Evolutionary conservation across 208 protist genomes (phyloP), one percentile per base, ranked within the genome.

Genomic region (Angomonas desouzai): DNA sequence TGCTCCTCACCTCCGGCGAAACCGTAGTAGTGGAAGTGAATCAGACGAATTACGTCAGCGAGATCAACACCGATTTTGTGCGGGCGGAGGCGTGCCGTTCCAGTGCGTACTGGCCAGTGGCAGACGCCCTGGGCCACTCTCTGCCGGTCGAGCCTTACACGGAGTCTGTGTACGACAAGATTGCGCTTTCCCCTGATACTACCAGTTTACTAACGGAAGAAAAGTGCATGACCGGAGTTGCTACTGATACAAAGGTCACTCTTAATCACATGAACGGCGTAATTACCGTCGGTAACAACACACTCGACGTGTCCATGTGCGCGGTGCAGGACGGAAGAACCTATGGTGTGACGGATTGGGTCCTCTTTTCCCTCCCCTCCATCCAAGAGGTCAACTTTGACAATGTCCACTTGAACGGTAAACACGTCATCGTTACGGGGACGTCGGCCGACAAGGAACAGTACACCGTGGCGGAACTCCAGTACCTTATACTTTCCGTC

Each of bases 281-380:
- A 3, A 33, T 74, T 7, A 48, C 40, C 16, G 30, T 61, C 23
- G 66, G 38, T n/a, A 57, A 62, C 22, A 27, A 48, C 13, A 63
- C 29, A 23, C 32, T 74, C 23, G 47, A 59, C 3, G 47, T 72
- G 53, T 73, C 73, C 13, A 79, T 92, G 72, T 92, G 85, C 67
- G 70, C 81, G 20, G 55, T 79, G 11, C 45, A 60, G 43, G 72
- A 91, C 61, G 81, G 77, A 61, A 70, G 75, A 23, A 73, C 76
- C 16, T 92, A 85, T 59, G 83, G 85, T 29, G 76, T 85, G 47
- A 89, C 74, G n/a, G 89, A 94, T 66, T 92, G 85, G 89, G 76
- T 92, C 28, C 74, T 85, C 64, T 27, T 94, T 34, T 79, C 85
- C 23, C 55, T 94, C 32, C 72, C 78, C 7, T 64, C 60, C 32